These are phyloP conservation scores for Cyathus striatus DNA, from an alignment of 768 basidiomycete genomes.

Conservation along the genomic window DNA sequence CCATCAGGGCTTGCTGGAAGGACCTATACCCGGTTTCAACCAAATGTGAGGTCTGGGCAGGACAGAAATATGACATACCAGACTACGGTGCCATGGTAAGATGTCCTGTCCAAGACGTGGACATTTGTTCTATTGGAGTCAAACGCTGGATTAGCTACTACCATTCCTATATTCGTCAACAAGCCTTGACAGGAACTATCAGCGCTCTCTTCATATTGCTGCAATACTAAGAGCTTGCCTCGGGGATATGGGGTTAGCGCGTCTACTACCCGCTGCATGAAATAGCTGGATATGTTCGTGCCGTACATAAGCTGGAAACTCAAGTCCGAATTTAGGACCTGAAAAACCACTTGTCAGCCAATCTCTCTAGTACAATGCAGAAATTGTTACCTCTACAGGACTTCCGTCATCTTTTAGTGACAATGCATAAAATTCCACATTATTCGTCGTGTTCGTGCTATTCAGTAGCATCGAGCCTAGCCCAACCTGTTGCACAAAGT, in stretches of 20 bases:
- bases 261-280: constrained; percentile 30
- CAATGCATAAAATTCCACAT: constrained; percentile 33
- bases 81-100: constrained; percentile 30
- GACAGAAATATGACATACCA: constrained; percentile 16
- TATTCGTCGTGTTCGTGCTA: constrained; percentile 6
- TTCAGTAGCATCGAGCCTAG: constrained; percentile 23
- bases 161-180: constrained; percentile 41
- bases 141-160: constrained; percentile 41
- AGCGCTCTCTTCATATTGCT: no score
- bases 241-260: constrained; percentile 38
- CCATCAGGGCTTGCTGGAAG: constrained; percentile 42
- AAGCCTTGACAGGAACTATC: constrained; percentile 27
- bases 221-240: no score
- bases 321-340: constrained; percentile 38
- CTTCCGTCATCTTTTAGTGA: constrained; percentile 30
- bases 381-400: constrained; percentile 28
- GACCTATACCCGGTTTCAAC: constrained; percentile 15
- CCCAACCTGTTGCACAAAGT: constrained; percentile 29
- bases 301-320: constrained; percentile 35
- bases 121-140: constrained; percentile 36
- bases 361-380: not conserved
- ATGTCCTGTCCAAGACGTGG: constrained; percentile 25
- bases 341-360: not conserved
- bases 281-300: constrained; percentile 26
- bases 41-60: not conserved